phyloP scores from a whole-genome alignment of 2,329 filamentous ascomycete species.

The Trichoderma asperellum region DNA sequence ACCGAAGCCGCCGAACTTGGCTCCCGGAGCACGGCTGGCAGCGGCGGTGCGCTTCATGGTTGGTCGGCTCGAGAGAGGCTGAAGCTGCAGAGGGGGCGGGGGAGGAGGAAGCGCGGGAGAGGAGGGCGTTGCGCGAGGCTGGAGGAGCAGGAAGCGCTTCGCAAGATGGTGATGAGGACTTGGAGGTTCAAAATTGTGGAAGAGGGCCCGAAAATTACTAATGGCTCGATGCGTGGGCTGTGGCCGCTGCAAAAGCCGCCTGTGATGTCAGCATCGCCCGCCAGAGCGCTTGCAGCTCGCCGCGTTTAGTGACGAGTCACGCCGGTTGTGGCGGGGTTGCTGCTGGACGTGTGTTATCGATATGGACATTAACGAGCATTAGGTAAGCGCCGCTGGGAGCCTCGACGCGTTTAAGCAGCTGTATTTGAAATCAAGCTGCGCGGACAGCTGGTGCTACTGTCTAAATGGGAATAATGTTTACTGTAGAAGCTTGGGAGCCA shows the following conservation, averaged over 20 bases:
- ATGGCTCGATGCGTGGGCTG: neutral
- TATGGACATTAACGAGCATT: neutral
- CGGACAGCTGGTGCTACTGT: neutral
- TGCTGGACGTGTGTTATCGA: neutral
- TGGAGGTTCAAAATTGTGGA: conserved; percentile 2
- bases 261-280: conserved; percentile 24
- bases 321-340: conserved; percentile 13
- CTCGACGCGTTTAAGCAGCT: neutral
- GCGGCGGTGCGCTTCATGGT: conserved; percentile 38
- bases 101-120: neutral
- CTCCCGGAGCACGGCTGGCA: conserved; percentile 33
- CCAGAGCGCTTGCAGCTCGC: neutral
- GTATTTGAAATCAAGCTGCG: conserved; percentile 17
- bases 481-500: neutral
- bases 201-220: conserved; percentile 25
- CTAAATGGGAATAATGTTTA: neutral
- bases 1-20: conserved; percentile 42
- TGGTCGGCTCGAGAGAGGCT: conserved; percentile 8
- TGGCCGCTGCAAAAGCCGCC: conserved; percentile 16
- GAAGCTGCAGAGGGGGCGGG: neutral
- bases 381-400: neutral
- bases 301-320: conserved; percentile 22
- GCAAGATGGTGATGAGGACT: conserved; percentile 3
- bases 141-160: neutral
- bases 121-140: neutral